These are phyloP conservation scores for Nadsonia fulvescens DNA, from an alignment of 805 yeast species.

Conservation along the genomic window DNA sequence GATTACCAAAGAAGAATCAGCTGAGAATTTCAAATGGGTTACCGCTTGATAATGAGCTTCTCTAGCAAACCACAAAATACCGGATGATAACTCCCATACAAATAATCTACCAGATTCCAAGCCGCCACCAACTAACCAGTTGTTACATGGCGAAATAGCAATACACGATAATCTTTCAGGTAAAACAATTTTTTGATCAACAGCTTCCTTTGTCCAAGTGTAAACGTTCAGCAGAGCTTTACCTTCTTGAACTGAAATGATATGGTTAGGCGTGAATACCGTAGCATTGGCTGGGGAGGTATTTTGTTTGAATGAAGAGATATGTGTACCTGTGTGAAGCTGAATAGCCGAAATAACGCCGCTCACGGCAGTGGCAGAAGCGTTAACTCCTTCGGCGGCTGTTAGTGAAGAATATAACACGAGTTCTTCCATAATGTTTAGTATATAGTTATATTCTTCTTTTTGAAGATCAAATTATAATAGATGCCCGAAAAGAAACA, in stretches of 20 bases:
- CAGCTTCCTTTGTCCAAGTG: constrained; percentile 43
- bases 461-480: no score
- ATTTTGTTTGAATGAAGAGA: constrained; percentile 7
- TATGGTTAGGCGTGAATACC: constrained; percentile 23
- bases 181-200: constrained; percentile 64
- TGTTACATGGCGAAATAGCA: constrained; percentile 24
- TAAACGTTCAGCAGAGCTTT: constrained; percentile 67
- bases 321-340: constrained; percentile 25
- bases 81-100: constrained; percentile 74
- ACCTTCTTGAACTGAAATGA: constrained; percentile 46
- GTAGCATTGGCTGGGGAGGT: constrained; percentile 4
- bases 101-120: constrained; percentile 59
- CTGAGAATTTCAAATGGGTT: constrained; percentile 36
- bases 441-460: no score
- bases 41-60: constrained; percentile 76
- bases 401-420: constrained; percentile 8
- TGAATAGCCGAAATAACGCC: constrained; percentile 9
- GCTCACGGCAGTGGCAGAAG: constrained; percentile 1
- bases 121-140: constrained; percentile 48
- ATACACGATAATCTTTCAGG: constrained; percentile 62
- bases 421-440: constrained; percentile 23
- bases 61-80: constrained; percentile 49
- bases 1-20: constrained; percentile 47
- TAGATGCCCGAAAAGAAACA: no score
- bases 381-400: constrained; percentile 1